Base-by-base conservation (phyloP, 2,329 filamentous ascomycete genomes). In the Ophiostoma pallidulum region DNA sequence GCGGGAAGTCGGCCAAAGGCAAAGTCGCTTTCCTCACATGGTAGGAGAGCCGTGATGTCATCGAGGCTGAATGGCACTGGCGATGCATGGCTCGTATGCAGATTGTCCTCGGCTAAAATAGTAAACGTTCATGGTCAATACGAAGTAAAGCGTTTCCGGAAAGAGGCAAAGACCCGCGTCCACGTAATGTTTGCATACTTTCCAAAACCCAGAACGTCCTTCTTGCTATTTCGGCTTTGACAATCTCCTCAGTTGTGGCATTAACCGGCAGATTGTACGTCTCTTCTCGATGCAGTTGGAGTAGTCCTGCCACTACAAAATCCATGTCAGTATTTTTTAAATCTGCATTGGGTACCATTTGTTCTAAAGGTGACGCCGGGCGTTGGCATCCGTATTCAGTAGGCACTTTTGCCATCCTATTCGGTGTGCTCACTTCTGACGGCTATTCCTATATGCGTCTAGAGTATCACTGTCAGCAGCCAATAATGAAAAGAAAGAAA, bases 241-340 rank as follows among this genome's bases (percentile, higher is more conserved):
- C 58, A n/a, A 64, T 50, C 16, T 61, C 52, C 8, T 63, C 60
- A 0, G 57, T 51, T 2, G 58, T 50, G 8, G 58, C 56, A 35
- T 53, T 8, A 2, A 35, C 18, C 6, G 47, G 38, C 19, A 49
- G 31, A 2, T 6, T 31, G 49, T 77, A 78, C 1, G 72, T 74
- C 54, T 77, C 73, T 55, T 78, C 74, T 16, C 72, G 62, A 55
- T 78, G 74, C 8, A 78, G 64, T 22, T 69, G 68, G 68, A 78
- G 69, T 36, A 74, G 53, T 2, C 69, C 67, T 6, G 73, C 74
- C 71, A 77, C 44, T 46, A 13, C 8, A 33, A n/a, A n/a, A n/a
- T n/a, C n/a, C n/a, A n/a, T 3, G 2, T 14, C 13, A 26, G 28
- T 9, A 22, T 29, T 24, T n/a, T 19, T 26, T 26, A n/a, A n/a